Base-by-base conservation (phyloP, 73 alveolate species). In the Effrenium voratum region DNA sequence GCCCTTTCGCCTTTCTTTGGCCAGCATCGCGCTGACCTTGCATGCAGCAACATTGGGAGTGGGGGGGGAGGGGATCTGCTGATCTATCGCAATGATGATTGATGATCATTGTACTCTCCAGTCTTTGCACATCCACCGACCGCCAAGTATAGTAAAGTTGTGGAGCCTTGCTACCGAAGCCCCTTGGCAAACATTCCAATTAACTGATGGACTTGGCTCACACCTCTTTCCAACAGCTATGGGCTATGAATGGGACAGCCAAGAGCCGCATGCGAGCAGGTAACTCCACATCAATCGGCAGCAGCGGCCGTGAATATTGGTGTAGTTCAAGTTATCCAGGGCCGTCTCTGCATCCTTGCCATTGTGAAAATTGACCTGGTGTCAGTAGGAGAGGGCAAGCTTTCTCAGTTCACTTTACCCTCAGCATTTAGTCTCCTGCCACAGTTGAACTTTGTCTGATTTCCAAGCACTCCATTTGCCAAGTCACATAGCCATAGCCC, bases 251-350 rank as follows among this genome's bases (percentile, higher is more conserved):
- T n/a, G n/a, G n/a, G n/a, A n/a, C n/a, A n/a, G n/a, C n/a, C n/a
- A n/a, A n/a, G n/a, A n/a, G n/a, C n/a, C n/a, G n/a, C n/a, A n/a
- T n/a, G n/a, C 43, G 79, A 40, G 44, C 92, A 13, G 46, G 97
- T 77, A 40, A 32, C 97, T 90, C 97, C 97, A 90, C 97, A 90
- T 90, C 77, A 90, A 76, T 47, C 97, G 86, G 44, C 97, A 90
- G 40, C 97, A 45, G 44, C 97, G 97, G 97, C 97, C 97, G 50
- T 90, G 97, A 55, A 90, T 90, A 75, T 76, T 90, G 40, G 97
- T 50, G 16, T 90, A 90, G 57, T 87, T 90, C 55, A 90, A 75
- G 22, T 86, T 41, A 55, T 90, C 97, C 55, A 90, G 68, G 16
- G 97, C 97, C 36, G 97, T 90, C 73, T 90, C 97, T 34, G 97